Percentiles rank a stretch among this genome's conserved stretches.
These are phyloP conservation scores for Polyplosphaeria fusca DNA, from an alignment of 495 filamentous ascomycete species.

Conservation along the genomic window DNA sequence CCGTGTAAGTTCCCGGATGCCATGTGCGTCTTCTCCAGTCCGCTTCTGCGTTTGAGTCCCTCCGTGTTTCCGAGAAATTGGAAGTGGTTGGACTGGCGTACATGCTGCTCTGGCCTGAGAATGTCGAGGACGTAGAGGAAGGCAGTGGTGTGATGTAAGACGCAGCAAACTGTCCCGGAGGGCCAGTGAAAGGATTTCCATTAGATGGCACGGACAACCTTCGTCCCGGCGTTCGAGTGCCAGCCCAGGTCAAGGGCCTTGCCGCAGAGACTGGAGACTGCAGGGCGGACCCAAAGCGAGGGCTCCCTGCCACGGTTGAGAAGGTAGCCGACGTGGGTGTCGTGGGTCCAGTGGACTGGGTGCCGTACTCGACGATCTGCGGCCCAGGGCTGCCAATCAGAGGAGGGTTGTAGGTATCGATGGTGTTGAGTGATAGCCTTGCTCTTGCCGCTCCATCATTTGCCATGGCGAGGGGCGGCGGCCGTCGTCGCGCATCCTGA, in stretches of 20 bases:
- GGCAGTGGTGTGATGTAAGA: conserved; percentile 57
- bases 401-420: conserved; percentile 54
- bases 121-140: conserved; percentile 54
- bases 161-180: conserved; percentile 52
- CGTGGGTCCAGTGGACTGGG: conserved; percentile 66
- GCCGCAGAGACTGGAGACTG: conserved; percentile 67
- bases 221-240: conserved; percentile 62
- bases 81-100: conserved; percentile 71
- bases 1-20: conserved; percentile 74
- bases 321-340: conserved; percentile 73
- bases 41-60: conserved; percentile 67
- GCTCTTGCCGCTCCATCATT: conserved; percentile 58
- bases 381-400: conserved; percentile 47
- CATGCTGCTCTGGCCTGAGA: conserved; percentile 56
- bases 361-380: conserved; percentile 47
- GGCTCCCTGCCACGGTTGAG: conserved; percentile 68
- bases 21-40: conserved; percentile 81
- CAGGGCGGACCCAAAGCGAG: conserved; percentile 59
- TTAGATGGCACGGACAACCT: conserved; percentile 78
- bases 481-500: conserved; percentile 61
- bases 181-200: conserved; percentile 68
- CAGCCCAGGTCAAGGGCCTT: conserved; percentile 65
- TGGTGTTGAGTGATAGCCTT: conserved; percentile 50
- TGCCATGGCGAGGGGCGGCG: conserved; percentile 82
- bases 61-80: conserved; percentile 59